Evolutionary conservation across 139 green algal species (phyloP).

Genomic region (Coccomyxa sp.): DNA sequence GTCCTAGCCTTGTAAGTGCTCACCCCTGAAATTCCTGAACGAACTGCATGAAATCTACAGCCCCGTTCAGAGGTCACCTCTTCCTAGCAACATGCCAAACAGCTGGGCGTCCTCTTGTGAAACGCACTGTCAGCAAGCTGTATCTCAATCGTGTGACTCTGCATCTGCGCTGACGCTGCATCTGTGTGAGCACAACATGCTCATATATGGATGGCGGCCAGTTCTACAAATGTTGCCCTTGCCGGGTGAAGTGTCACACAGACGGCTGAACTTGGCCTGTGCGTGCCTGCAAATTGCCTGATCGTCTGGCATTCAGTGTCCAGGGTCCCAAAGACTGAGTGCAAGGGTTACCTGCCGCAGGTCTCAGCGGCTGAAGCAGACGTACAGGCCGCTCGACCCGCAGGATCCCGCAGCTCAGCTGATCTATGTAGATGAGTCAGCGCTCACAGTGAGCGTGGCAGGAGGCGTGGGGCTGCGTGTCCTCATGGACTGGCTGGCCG

Average conservation of each 20-base stretch:
- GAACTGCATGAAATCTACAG: no score
- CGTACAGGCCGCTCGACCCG: background rate
- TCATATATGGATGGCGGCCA: background rate
- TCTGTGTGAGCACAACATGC: background rate
- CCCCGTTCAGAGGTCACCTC: background rate
- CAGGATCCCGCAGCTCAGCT: conserved; percentile 13
- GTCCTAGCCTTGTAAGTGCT: conserved; percentile 26
- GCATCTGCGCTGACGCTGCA: background rate
- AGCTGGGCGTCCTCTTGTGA: background rate
- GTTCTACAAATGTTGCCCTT: background rate
- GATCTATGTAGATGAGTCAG: conserved; percentile 50
- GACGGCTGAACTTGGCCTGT: background rate
- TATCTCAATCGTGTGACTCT: background rate
- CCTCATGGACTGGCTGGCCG: conserved; percentile 76
- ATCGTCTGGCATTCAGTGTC: background rate
- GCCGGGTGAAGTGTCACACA: background rate
- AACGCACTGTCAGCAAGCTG: background rate
- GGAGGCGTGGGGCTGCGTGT: conserved; percentile 59
- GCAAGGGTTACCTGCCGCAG: conserved; percentile 10
- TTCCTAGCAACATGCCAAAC: background rate
- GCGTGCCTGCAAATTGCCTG: background rate
- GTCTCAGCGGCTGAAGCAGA: conserved; percentile 16
- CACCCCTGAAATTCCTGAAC: background rate
- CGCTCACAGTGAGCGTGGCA: conserved; percentile 58
- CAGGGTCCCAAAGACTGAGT: conserved; percentile 7